Percentiles rank a stretch among this genome's conserved stretches.
These are phyloP conservation scores for Neobulgaria alba DNA, from an alignment of 2,329 filamentous ascomycete genomes.

Conservation along the genomic window DNA sequence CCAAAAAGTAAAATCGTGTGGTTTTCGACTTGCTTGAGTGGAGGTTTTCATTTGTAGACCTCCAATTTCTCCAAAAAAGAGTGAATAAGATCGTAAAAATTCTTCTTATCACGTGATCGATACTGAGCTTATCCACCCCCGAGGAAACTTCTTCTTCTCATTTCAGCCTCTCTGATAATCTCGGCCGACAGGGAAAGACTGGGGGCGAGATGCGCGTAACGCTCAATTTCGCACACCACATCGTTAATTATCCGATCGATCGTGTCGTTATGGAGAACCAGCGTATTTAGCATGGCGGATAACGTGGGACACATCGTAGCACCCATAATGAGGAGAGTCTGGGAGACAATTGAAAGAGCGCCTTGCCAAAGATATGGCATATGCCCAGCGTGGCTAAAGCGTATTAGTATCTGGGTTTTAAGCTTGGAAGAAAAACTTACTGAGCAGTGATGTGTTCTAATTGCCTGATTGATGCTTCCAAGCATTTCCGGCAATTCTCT, in stretches of 20 bases:
- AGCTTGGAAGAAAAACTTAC: conserved; percentile 37
- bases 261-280: conserved; percentile 48
- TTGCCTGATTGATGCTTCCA: conserved; percentile 73
- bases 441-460: conserved; percentile 71
- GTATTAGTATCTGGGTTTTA: conserved; percentile 1
- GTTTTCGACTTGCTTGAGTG: too few relatives aligned
- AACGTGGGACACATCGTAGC: conserved; percentile 72
- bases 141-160: conserved; percentile 55
- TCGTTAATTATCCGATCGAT: conserved; percentile 72
- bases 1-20: too few relatives aligned
- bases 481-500: conserved; percentile 71
- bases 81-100: too few relatives aligned
- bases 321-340: conserved; percentile 75
- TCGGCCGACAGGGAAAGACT: conserved; percentile 69
- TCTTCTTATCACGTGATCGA: too few relatives aligned
- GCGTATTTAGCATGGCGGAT: conserved; percentile 50
- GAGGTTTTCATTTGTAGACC: too few relatives aligned
- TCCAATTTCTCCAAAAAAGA: too few relatives aligned
- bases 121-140: too few relatives aligned
- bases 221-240: conserved; percentile 67
- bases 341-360: conserved; percentile 72
- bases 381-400: conserved; percentile 63
- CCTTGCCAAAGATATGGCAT: conserved; percentile 84
- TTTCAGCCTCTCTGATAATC: conserved; percentile 71
- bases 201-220: conserved; percentile 66